Evolutionary conservation across 257 asterid genomes (phyloP).

Genomic region (Salvia rosmarinus): DNA sequence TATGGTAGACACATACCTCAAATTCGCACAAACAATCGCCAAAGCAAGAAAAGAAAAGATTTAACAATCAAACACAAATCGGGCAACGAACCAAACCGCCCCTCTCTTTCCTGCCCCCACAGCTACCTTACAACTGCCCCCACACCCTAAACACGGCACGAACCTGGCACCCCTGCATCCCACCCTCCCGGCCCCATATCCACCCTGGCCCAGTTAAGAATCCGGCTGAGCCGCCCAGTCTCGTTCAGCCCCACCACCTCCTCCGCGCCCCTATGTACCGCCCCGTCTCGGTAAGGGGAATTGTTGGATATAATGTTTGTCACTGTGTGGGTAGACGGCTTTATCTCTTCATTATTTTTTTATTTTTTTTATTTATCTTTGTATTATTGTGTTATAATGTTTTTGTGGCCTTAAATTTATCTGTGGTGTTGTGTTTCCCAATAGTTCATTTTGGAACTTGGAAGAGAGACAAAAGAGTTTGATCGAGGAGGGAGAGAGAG

Average conservation of each 20-base stretch:
- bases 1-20: not conserved
- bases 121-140: constrained; percentile 78
- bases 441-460: too few species aligned
- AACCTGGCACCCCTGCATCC: constrained; percentile 87
- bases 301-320: too few species aligned
- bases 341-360: too few species aligned
- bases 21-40: not conserved
- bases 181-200: constrained; percentile 84
- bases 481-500: too few species aligned
- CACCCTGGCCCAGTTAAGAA: constrained; percentile 76
- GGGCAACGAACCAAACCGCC: constrained; percentile 90
- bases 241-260: constrained; percentile 78
- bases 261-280: constrained; percentile 86
- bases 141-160: constrained; percentile 82
- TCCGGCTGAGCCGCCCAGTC: constrained; percentile 66
- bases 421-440: too few species aligned
- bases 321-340: too few species aligned
- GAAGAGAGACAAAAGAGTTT: too few species aligned
- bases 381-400: too few species aligned
- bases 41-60: constrained; percentile 4
- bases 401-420: too few species aligned
- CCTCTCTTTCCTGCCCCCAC: constrained; percentile 52
- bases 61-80: constrained; percentile 15
- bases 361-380: too few species aligned
- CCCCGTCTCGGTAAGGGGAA: too few species aligned